Conservation (phyloP, 129 eudicot genomes). For the Cynara cardunculus region DNA sequence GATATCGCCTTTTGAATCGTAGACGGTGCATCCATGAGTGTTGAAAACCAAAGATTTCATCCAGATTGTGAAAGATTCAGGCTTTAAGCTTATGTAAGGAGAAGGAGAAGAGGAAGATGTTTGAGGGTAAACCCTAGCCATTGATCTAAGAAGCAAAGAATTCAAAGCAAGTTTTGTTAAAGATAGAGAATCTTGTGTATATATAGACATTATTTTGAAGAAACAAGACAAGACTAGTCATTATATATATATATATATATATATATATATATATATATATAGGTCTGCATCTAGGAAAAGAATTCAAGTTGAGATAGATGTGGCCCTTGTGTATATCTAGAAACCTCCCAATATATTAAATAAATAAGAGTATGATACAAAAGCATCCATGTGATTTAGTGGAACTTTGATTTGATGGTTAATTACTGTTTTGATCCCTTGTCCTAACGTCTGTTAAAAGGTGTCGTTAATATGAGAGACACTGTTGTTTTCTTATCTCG, state of each 20-base stretch:
- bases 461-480: too few species aligned
- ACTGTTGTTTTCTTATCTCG: too few species aligned
- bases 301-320: slow-evolving; percentile 25
- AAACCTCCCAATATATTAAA: background rate
- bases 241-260: slow-evolving; percentile 20
- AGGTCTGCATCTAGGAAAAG: slow-evolving; percentile 31
- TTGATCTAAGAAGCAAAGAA: slow-evolving; percentile 14
- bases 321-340: background rate
- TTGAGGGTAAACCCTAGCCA: slow-evolving; percentile 60
- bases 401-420: too few species aligned
- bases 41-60: slow-evolving; percentile 69
- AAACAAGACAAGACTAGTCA: background rate
- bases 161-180: slow-evolving; percentile 15
- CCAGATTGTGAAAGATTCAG: slow-evolving; percentile 61
- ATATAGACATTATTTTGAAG: background rate
- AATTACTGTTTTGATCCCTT: too few species aligned
- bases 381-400: background rate
- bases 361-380: background rate
- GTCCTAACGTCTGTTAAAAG: background rate
- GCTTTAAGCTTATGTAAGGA: slow-evolving; percentile 27
- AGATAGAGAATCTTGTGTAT: slow-evolving; percentile 15
- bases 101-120: slow-evolving; percentile 16
- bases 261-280: slow-evolving; percentile 22
- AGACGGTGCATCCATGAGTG: slow-evolving; percentile 67
- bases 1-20: slow-evolving; percentile 47